These are phyloP conservation scores for Nakaseomyces glabratus DNA, from an alignment of 1,139 yeast species.

Conservation along the genomic window DNA sequence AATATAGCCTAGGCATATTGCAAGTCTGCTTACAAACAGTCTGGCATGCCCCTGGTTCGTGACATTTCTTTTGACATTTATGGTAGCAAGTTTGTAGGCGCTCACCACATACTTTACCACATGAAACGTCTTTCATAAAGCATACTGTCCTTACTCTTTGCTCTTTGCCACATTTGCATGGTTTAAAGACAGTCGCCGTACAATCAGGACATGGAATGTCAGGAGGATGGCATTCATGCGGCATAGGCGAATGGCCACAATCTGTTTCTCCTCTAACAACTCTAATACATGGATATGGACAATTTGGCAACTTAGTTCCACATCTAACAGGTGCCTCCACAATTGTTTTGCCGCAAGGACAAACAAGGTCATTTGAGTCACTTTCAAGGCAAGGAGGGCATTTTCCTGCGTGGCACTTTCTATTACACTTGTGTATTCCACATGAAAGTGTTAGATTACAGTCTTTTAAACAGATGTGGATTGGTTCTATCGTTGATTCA, in stretches of 20 bases:
- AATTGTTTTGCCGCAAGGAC: conserved; percentile 78
- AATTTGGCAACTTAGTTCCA: conserved; percentile 62
- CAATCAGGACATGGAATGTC: conserved; percentile 65
- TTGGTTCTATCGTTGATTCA: conserved; percentile 58
- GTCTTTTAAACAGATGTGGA: conserved; percentile 63
- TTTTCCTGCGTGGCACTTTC: conserved; percentile 74
- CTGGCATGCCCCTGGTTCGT: conserved; percentile 32
- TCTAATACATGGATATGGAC: conserved; percentile 61
- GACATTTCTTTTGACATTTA: conserved; percentile 50
- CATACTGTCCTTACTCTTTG: conserved; percentile 54
- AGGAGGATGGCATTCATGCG: conserved; percentile 69
- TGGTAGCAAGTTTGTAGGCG: conserved; percentile 57
- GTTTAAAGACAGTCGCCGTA: conserved; percentile 52
- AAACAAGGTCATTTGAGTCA: conserved; percentile 67
- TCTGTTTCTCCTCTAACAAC: conserved; percentile 32
- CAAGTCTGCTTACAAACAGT: conserved; percentile 49
- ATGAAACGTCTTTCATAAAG: conserved; percentile 58
- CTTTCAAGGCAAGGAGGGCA: conserved; percentile 83
- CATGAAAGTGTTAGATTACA: conserved; percentile 65
- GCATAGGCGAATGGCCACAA: conserved; percentile 72
- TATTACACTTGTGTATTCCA: conserved; percentile 64
- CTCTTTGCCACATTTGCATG: conserved; percentile 64
- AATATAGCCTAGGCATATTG: conserved; percentile 39
- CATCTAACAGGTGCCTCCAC: conserved; percentile 84
- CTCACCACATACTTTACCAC: conserved; percentile 60